These are phyloP conservation scores for Diutina ranongensis DNA, from an alignment of 1,139 yeast genomes.

Conservation along the genomic window DNA sequence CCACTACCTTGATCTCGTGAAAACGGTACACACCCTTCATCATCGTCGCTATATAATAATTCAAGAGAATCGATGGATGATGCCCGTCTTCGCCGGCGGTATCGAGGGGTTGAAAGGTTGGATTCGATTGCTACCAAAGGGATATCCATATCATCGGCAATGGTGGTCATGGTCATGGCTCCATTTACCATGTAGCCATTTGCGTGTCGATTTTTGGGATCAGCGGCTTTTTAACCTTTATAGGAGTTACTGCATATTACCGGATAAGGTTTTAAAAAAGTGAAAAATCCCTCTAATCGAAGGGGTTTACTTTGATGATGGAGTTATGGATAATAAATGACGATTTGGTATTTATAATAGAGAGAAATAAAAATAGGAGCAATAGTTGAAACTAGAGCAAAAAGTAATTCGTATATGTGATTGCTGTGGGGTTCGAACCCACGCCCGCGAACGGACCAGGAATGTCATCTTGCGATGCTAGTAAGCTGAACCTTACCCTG, in stretches of 20 bases:
- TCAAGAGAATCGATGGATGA: too few species aligned
- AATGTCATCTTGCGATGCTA: slow-evolving; percentile 1
- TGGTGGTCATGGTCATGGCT: background rate
- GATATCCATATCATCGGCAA: background rate
- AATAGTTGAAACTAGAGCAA: too few species aligned
- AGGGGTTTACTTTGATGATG: too few species aligned
- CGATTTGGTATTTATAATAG: too few species aligned
- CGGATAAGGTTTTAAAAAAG: too few species aligned
- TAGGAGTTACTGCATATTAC: too few species aligned
- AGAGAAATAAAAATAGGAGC: too few species aligned
- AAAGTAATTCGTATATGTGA: background rate
- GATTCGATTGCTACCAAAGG: background rate
- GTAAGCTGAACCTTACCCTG: slow-evolving; percentile 6
- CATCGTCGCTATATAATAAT: slow-evolving; percentile 32
- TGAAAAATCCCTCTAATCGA: too few species aligned
- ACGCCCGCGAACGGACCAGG: slow-evolving; percentile 6
- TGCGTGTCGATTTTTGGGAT: too few species aligned
- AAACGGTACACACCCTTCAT: slow-evolving; percentile 97
- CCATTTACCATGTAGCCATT: background rate
- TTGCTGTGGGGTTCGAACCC: slow-evolving; percentile 6
- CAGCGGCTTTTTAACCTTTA: too few species aligned
- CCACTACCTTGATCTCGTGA: slow-evolving; percentile 39
- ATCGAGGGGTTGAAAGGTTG: background rate
- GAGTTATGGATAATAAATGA: too few species aligned
- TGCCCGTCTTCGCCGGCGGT: background rate